Conservation (phyloP, 2,329 filamentous ascomycete genomes). For the Ophiostoma australiae region DNA sequence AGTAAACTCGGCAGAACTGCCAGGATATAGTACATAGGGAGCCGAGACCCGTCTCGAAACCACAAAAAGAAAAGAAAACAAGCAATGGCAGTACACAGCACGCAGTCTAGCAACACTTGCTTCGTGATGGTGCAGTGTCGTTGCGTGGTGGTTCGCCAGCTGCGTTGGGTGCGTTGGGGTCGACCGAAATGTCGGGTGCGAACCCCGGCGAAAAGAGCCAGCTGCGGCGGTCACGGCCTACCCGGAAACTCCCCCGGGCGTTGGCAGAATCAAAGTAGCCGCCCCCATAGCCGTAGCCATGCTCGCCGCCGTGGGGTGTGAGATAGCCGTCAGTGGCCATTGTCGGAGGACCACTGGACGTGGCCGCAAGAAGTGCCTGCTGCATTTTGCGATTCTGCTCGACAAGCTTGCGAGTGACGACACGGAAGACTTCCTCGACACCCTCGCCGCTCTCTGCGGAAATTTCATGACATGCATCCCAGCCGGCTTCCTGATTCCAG, state of each 20-base stretch:
- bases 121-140: conserved; percentile 13
- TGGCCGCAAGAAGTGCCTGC: conserved; percentile 52
- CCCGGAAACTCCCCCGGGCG: conserved; percentile 49
- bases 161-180: conserved; percentile 35
- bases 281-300: conserved; percentile 26
- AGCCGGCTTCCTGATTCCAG: conserved; percentile 89
- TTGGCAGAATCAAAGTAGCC: conserved; percentile 50
- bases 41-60: background rate
- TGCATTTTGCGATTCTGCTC: conserved; percentile 61
- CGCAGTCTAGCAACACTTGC: conserved; percentile 24
- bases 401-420: conserved; percentile 58
- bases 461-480: conserved; percentile 97
- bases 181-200: conserved; percentile 48
- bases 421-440: conserved; percentile 90
- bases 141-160: conserved; percentile 19
- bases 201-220: conserved; percentile 56
- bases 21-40: conserved; percentile 8
- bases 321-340: conserved; percentile 25
- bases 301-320: conserved; percentile 18
- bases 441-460: conserved; percentile 90
- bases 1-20: background rate
- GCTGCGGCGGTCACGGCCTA: conserved; percentile 54
- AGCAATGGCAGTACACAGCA: background rate
- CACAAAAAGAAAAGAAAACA: background rate
- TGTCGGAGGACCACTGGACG: conserved; percentile 40